Conservation (phyloP, 805 yeast genomes). For the Danielia oregonensis region DNA sequence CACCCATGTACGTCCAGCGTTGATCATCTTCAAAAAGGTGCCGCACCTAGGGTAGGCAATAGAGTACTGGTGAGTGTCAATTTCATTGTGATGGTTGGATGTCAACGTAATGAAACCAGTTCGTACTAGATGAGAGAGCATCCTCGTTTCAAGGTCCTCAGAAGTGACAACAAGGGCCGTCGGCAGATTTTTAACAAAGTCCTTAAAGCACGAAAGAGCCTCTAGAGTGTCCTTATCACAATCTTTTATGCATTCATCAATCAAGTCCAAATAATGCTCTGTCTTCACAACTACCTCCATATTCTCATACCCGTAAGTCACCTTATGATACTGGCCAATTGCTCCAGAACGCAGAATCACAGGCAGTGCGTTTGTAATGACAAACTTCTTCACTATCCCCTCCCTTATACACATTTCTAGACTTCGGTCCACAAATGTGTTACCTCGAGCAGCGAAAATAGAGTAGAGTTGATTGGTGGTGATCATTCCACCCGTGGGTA, state of each 20-base stretch:
- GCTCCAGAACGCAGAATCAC: conserved; percentile 39
- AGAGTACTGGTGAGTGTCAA: conserved; percentile 37
- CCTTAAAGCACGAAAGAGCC: conserved; percentile 20
- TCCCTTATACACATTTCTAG: conserved; percentile 34
- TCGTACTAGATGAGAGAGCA: conserved; percentile 31
- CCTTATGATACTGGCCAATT: conserved; percentile 10
- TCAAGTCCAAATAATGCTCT: conserved; percentile 18
- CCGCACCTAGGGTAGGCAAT: conserved; percentile 52
- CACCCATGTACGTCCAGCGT: conserved; percentile 43
- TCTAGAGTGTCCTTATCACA: conserved; percentile 1
- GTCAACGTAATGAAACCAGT: conserved; percentile 44
- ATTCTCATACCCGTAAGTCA: conserved; percentile 42
- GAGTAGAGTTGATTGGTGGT: conserved; percentile 49
- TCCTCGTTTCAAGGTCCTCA: conserved; percentile 21
- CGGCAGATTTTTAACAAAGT: conserved; percentile 22
- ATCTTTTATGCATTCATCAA: conserved; percentile 13
- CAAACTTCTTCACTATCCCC: conserved; percentile 36
- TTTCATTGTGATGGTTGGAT: conserved; percentile 41
- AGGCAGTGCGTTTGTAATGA: conserved; percentile 43
- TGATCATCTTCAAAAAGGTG: conserved; percentile 41
- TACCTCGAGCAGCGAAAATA: conserved; percentile 39
- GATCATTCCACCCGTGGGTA: conserved; percentile 37
- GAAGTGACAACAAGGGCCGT: conserved; percentile 25
- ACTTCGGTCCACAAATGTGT: conserved; percentile 48
- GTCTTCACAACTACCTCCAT: conserved; percentile 34